A percentile compares a stretch with the other conserved stretches of the same genome.
phyloP scores from a whole-genome alignment of 1,284 basidiomycete species.

The Gomphus bonarii region DNA sequence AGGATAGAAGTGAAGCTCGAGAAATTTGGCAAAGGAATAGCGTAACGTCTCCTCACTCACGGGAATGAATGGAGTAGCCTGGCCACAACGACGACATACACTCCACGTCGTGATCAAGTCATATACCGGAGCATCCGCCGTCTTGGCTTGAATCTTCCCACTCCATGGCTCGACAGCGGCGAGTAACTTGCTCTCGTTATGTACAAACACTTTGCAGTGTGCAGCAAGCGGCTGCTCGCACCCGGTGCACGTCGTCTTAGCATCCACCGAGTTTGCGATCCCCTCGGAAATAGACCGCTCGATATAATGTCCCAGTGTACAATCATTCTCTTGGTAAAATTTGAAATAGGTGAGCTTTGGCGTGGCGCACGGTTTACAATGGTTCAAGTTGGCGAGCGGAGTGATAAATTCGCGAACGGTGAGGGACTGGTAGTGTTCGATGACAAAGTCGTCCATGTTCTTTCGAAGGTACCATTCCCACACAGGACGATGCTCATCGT shows the following conservation, averaged over 20 bases:
- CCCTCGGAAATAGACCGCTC: conserved; percentile 71
- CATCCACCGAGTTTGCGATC: conserved; percentile 55
- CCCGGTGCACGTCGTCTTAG: conserved; percentile 65
- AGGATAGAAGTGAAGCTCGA: conserved; percentile 89
- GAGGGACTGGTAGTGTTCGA: conserved; percentile 91
- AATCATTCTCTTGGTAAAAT: conserved; percentile 91
- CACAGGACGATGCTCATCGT: conserved; percentile 75
- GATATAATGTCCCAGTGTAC: conserved; percentile 87
- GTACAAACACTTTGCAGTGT: conserved; percentile 85
- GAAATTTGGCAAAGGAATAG: conserved; percentile 89
- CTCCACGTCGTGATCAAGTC: conserved; percentile 90
- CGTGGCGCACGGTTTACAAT: conserved; percentile 53
- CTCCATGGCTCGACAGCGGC: conserved; percentile 86
- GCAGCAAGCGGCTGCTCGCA: conserved; percentile 76
- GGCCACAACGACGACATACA: conserved; percentile 75
- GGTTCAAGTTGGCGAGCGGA: conserved; percentile 55
- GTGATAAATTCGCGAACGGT: conserved; percentile 66
- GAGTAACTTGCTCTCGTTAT: conserved; percentile 77
- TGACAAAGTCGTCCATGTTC: conserved; percentile 75
- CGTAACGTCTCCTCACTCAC: conserved; percentile 90
- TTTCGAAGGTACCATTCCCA: conserved; percentile 90
- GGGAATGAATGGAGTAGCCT: conserved; percentile 79
- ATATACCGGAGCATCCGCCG: conserved; percentile 40
- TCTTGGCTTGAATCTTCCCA: conserved; percentile 53
- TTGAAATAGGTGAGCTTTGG: conserved; percentile 65